Evolutionary conservation across 2,329 filamentous ascomycete species (phyloP).

Genomic region (Pestalotiopsis sp.): DNA sequence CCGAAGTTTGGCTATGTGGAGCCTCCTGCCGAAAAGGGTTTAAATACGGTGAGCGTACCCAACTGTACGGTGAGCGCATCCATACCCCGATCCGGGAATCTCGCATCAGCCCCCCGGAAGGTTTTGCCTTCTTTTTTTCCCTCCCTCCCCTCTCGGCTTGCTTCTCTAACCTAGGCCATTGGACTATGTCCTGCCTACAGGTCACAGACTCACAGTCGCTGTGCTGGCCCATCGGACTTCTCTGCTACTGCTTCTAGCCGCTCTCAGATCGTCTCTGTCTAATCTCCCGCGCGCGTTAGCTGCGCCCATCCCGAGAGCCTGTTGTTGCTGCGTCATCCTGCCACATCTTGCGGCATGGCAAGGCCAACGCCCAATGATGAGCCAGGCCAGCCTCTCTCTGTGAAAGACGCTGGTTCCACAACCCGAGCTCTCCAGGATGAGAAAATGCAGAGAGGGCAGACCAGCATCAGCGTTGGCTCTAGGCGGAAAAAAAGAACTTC

Average conservation of each 20-base stretch:
- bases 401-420: background rate
- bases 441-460: background rate
- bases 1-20: no score
- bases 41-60: no score
- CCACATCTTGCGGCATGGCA: conserved; percentile 9
- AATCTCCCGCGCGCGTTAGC: conserved; percentile 13
- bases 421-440: background rate
- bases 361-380: background rate
- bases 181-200: background rate
- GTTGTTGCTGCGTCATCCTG: conserved; percentile 12
- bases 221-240: background rate
- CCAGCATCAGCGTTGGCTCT: background rate
- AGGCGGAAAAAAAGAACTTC: background rate
- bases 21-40: no score
- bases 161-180: background rate
- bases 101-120: background rate
- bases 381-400: background rate
- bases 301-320: conserved; percentile 9
- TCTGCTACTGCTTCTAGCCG: background rate
- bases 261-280: conserved; percentile 9
- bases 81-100: background rate
- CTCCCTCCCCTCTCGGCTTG: background rate
- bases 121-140: background rate
- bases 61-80: no score
- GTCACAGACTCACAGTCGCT: background rate